Conservation (phyloP, 139 green algal genomes). For the Haematococcus lacustris region DNA sequence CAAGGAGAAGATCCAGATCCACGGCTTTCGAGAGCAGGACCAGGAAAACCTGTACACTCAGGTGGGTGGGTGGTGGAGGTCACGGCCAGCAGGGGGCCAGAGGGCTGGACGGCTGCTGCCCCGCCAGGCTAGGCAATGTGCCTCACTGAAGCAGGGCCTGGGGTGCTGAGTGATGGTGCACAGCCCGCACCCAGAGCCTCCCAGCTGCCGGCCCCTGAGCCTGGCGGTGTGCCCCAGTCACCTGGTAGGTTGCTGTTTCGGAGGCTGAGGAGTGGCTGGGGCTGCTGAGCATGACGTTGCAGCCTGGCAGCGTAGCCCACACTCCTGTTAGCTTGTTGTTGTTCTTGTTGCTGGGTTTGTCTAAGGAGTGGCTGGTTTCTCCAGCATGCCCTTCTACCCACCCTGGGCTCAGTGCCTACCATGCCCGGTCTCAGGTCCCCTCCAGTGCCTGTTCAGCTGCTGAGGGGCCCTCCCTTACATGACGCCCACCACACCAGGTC, state of each 20-base stretch:
- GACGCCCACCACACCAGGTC: too few relatives aligned
- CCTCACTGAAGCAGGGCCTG: neutral
- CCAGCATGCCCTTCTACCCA: too few relatives aligned
- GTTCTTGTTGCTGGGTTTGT: too few relatives aligned
- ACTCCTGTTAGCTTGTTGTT: too few relatives aligned
- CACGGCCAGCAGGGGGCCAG: neutral
- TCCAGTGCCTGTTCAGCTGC: too few relatives aligned
- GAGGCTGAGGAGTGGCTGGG: too few relatives aligned
- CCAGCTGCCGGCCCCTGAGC: neutral
- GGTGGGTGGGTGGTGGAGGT: neutral
- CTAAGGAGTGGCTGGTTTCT: too few relatives aligned
- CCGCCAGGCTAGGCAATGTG: neutral
- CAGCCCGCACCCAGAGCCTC: neutral
- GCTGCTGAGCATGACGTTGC: too few relatives aligned
- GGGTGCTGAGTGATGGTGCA: neutral
- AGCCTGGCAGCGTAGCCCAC: too few relatives aligned
- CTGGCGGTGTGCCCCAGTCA: neutral
- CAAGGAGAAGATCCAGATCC: constrained; percentile 25
- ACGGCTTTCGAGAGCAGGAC: constrained; percentile 76
- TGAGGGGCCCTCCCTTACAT: too few relatives aligned
- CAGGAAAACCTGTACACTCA: constrained; percentile 63
- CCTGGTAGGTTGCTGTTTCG: neutral
- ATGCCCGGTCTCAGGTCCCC: too few relatives aligned
- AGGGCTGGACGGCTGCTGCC: neutral
- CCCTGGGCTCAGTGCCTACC: too few relatives aligned